phyloP scores from a whole-genome alignment of 495 filamentous ascomycete species.

The Parathielavia appendiculata region DNA sequence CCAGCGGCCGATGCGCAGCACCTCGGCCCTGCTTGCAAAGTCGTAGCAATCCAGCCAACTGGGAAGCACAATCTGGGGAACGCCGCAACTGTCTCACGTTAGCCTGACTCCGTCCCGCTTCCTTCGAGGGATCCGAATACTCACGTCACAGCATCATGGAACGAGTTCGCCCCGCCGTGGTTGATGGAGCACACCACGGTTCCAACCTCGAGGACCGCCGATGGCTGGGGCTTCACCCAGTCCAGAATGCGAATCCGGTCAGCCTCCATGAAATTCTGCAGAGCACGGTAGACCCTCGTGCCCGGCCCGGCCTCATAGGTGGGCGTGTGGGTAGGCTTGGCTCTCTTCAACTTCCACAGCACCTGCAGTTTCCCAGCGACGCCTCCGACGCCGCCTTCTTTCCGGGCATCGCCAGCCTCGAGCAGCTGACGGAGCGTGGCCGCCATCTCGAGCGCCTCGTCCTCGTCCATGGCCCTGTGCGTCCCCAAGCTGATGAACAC shows the following conservation, averaged over 20 bases:
- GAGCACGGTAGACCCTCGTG: neutral
- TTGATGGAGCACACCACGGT: conserved; percentile 34
- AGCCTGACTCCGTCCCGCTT: neutral
- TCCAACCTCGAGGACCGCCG: conserved; percentile 30
- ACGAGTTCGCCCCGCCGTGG: conserved; percentile 42
- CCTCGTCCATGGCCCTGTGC: conserved; percentile 3
- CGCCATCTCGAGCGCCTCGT: conserved; percentile 28
- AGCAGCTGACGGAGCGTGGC: conserved; percentile 28
- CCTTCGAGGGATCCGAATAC: neutral
- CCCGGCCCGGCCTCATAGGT: conserved; percentile 12
- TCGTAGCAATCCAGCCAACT: conserved; percentile 52
- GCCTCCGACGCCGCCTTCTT: neutral
- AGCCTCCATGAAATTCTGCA: conserved; percentile 10
- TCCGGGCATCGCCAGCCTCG: neutral
- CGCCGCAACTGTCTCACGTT: conserved; percentile 34
- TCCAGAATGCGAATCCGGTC: conserved; percentile 30
- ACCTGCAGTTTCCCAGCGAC: conserved; percentile 28
- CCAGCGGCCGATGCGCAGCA: conserved; percentile 45
- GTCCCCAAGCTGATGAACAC: conserved; percentile 39
- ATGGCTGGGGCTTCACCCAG: conserved; percentile 36
- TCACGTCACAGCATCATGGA: conserved; percentile 36
- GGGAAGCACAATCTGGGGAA: conserved; percentile 46
- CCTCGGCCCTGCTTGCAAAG: conserved; percentile 45
- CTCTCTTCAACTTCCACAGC: conserved; percentile 36
- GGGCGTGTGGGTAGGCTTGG: neutral